A percentile compares a stretch with the other conserved stretches of the same genome.
These are phyloP conservation scores for Suillus tomentosus DNA, from an alignment of 768 basidiomycete genomes.

Conservation along the genomic window DNA sequence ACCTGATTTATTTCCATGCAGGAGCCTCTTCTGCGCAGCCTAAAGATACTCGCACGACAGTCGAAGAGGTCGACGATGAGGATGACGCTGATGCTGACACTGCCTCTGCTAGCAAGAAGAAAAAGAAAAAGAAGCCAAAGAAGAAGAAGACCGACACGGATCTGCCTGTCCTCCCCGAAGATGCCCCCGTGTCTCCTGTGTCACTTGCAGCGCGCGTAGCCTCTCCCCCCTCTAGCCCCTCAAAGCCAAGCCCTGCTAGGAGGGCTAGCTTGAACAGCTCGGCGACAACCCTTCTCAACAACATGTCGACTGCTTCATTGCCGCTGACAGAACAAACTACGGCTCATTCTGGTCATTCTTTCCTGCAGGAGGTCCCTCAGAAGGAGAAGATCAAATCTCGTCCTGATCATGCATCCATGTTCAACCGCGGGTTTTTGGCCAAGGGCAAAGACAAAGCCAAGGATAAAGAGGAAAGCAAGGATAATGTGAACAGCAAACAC, in stretches of 20 bases:
- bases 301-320: constrained; percentile 42
- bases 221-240: constrained; percentile 29
- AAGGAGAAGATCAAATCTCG: constrained; percentile 77
- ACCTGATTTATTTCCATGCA: constrained; percentile 11
- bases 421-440: constrained; percentile 51
- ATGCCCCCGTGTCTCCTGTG: constrained; percentile 18
- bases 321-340: constrained; percentile 45
- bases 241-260: constrained; percentile 16
- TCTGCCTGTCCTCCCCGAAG: constrained; percentile 25
- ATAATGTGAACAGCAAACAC: constrained; percentile 39
- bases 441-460: constrained; percentile 40
- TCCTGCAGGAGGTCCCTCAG: constrained; percentile 53
- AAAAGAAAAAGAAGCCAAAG: constrained; percentile 77
- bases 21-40: constrained; percentile 29
- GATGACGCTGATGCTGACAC: constrained; percentile 40
- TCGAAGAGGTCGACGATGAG: constrained; percentile 78
- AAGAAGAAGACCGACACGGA: constrained; percentile 56
- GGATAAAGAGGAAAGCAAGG: constrained; percentile 35
- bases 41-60: constrained; percentile 45
- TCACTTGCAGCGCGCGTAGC: constrained; percentile 13
- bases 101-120: constrained; percentile 50
- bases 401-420: constrained; percentile 55
- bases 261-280: constrained; percentile 20
- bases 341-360: constrained; percentile 73
- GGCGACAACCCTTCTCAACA: constrained; percentile 23